Base-by-base conservation (phyloP, 2,329 filamentous ascomycete genomes). In the Seiridium unicorne region DNA sequence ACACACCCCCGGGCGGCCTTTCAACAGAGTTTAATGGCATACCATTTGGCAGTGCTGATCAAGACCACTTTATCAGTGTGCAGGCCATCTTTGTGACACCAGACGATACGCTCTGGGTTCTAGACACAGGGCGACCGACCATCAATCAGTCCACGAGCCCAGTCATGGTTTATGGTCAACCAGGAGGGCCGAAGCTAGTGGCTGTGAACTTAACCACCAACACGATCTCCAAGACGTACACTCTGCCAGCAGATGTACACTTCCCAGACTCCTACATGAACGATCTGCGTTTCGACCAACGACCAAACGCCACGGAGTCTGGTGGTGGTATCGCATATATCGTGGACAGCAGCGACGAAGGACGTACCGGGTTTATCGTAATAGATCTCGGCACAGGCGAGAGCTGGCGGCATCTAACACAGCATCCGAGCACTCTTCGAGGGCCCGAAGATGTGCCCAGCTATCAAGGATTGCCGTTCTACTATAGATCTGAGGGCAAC, bases 221-320 rank as follows among this genome's bases (percentile, higher is more conserved):
- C 64, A 60, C 60, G 7, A 42, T 78, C 56, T 73, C 71, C 57
- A 63, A 66, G 51, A 78, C 74, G 0, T 79, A 75, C 64, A 80
- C 76, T 1, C 75, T 81, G 60, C 76, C 77, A 0, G 40, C 72
- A 0, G 69, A 64, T 5, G 77, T 80, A 3, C 75, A 79, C 63
- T 80, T 74, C 61, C 77, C 77, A 2, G 77, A 79, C 64, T 75
- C 72, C 35, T 81, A 79, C 67, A 73, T 80, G 64, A 80, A 80
- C 61, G 78, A 80, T 60, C 59, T 81, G 2, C 76, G 78, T 34
- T 79, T 81, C 67, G 77, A 81, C 63, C 70, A 80, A 40, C 72
- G 76, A n/a, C 51, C 73, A 5, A 73, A 77, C 48, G 65, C 71
- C 1, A 73, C 75, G 2, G 71, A 70, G n/a, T 71, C 69, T 1